Percentiles rank a stretch among this genome's conserved stretches.
These are phyloP conservation scores for Stereum hirsutum DNA, from an alignment of 1,284 basidiomycete species.

Conservation along the genomic window DNA sequence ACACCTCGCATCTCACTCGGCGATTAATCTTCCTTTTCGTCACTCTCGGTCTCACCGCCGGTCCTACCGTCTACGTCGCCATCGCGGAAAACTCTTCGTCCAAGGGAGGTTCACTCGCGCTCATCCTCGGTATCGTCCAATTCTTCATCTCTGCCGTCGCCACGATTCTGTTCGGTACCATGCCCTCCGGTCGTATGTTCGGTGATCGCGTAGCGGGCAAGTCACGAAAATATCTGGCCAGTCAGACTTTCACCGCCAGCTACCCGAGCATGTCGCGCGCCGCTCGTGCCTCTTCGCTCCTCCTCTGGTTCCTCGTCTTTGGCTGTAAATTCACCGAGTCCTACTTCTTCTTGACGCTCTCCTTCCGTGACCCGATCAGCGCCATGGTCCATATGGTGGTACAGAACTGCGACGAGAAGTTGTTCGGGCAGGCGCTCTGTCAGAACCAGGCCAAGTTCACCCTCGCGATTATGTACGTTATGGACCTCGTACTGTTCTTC, in stretches of 20 bases:
- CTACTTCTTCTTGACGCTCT: slow-evolving; percentile 91
- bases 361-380: slow-evolving; percentile 84
- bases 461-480: slow-evolving; percentile 91
- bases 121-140: slow-evolving; percentile 88
- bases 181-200: slow-evolving; percentile 92
- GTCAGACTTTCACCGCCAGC: slow-evolving; percentile 92
- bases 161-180: slow-evolving; percentile 75
- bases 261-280: slow-evolving; percentile 63
- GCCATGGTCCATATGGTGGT: slow-evolving; percentile 94
- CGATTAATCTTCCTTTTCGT: slow-evolving; percentile 80
- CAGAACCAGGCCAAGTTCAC: slow-evolving; percentile 88
- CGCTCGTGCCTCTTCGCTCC: slow-evolving; percentile 64
- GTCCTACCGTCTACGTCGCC: slow-evolving; percentile 87
- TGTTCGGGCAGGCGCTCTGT: slow-evolving; percentile 77
- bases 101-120: slow-evolving; percentile 60
- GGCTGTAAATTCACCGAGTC: slow-evolving; percentile 92
- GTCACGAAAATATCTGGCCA: slow-evolving; percentile 89
- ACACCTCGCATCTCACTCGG: slow-evolving; percentile 86
- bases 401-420: slow-evolving; percentile 77
- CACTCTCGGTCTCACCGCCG: slow-evolving; percentile 78
- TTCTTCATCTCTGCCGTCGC: slow-evolving; percentile 82
- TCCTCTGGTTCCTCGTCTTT: slow-evolving; percentile 86
- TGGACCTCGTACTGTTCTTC: slow-evolving; percentile 94
- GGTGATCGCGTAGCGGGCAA: slow-evolving; percentile 92
- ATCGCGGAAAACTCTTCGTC: slow-evolving; percentile 46